Conservation (phyloP, 2,329 filamentous ascomycete genomes). For the Alternaria sp. region DNA sequence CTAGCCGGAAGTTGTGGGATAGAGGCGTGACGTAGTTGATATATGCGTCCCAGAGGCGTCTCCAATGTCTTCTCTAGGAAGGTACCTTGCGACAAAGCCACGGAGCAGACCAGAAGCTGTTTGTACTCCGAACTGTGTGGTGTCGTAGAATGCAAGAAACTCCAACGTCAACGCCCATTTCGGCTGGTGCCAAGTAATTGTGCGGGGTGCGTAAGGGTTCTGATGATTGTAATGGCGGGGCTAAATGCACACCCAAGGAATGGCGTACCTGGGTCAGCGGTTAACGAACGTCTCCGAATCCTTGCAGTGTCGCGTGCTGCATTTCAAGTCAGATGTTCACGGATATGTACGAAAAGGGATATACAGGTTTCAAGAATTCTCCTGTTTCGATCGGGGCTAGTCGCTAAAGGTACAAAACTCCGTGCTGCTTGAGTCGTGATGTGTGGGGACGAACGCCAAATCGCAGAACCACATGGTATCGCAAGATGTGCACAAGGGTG, state of each 20-base stretch:
- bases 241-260: constrained; percentile 16
- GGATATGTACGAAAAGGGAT: constrained; percentile 28
- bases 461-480: constrained; percentile 20
- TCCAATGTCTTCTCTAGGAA: background rate
- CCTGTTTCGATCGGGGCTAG: constrained; percentile 10
- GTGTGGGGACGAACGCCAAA: constrained; percentile 9
- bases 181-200: constrained; percentile 17
- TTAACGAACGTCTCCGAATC: constrained; percentile 7
- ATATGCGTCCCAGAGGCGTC: background rate
- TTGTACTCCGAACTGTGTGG: background rate
- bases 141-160: constrained; percentile 11
- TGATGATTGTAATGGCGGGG: constrained; percentile 19
- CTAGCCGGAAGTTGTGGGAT: constrained; percentile 9
- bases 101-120: constrained; percentile 6
- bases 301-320: constrained; percentile 5
- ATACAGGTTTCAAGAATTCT: constrained; percentile 10
- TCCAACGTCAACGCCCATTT: constrained; percentile 19
- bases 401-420: constrained; percentile 20
- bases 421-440: constrained; percentile 14
- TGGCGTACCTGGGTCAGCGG: background rate
- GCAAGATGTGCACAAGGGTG: constrained; percentile 2
- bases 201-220: constrained; percentile 27
- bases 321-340: constrained; percentile 25
- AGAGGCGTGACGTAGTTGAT: constrained; percentile 4
- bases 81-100: constrained; percentile 1